Base-by-base conservation (phyloP, 2,329 filamentous ascomycete species). In the Penicillium sp. region DNA sequence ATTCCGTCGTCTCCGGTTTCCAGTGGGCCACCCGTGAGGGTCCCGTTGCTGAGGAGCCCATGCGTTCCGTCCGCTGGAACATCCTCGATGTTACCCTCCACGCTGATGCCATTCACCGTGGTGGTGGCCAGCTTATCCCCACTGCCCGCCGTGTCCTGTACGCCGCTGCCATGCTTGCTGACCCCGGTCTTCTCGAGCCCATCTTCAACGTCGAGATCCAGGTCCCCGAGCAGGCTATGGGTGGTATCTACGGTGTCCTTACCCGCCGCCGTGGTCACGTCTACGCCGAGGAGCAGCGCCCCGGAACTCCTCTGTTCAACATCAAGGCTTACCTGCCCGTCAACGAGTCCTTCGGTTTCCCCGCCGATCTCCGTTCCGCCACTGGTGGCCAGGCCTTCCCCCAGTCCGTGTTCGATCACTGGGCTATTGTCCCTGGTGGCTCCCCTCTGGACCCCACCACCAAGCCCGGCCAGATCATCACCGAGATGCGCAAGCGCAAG, bases 171-270 rank as follows among this genome's bases (percentile, higher is more conserved):
- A 88, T 99, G 64, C 85, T 99, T 68, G 92, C 94, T 70, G 85
- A 95, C 67, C 94, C 94, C 65, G 86, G 85, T 78, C 86, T 99
- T 61, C 87, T 91, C 70, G 94, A 99, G 85, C 94, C 94, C 73
- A 89, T 99, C 80, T 99, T 95, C 89, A 83, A 96, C 76, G 91
- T 96, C 77, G 94, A 99, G 80, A 99, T 99, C 79, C 92, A 96
- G 83, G 94, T 99, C 61, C 93, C 93, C 72, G 94, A 99, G 85
- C 82, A 87, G 73, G 93, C 94, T 76, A 97, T 99, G 94, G 94
- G 94, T 85, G 94, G 94, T 85, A 95, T 99, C 79, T 99, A 99
- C 81, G 89, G 92, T 88, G 92, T 96, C 74, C 89, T 99, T 70
- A 96, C 92, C 80, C 89, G 92, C 74, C 85, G 92, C 79, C 88